Base-by-base conservation (phyloP, 1,284 basidiomycete species). In the Puccinia triticina region DNA sequence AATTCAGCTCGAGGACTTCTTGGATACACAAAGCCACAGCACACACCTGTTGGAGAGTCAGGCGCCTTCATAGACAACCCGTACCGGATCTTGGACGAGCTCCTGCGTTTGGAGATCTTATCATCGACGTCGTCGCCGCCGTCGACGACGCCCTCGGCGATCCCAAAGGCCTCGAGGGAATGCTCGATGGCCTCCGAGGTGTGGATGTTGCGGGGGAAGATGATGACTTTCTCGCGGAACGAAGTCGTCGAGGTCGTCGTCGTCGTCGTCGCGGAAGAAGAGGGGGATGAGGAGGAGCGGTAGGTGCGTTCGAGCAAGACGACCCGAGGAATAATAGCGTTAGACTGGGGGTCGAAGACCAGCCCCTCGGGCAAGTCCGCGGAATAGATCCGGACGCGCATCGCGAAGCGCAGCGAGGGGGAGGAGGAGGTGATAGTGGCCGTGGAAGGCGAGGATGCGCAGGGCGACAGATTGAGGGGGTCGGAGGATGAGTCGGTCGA, bases 121-220 rank as follows among this genome's bases (percentile, higher is more conserved):
- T 96, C 95, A 87, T 98, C 96, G 0, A 98, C 91, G 85, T 98
- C 96, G 87, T 99, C 96, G 0, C 96, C 96, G 0, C 96, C 96
- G 86, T 98, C 95, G 0, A 98, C 96, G 1, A 99, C 94, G 26
- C 95, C 96, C 61, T 98, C 96, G 48, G 91, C 88, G 74, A 99
- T 96, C 0, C 96, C 96, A 86, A 98, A 98, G 77, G 94, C 89
- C 85, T 98, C 95, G 83, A 98, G 86, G 16, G 93, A 93, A 64
- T 94, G 89, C 87, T 99, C 96, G 74, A 98, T 94, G 12, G 96
- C 95, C 87, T 99, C 96, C 0, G 95, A 94, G 0, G 98, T 96
- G 0, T 94, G 98, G 40, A 93, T 92, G 85, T 97, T 98, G 87
- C 94, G 93, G 7, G 96, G 94, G 88, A 96, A 92, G 80, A 93